These are phyloP conservation scores for Trichoderma guizhouense DNA, from an alignment of 2,329 filamentous ascomycete species.

Conservation along the genomic window DNA sequence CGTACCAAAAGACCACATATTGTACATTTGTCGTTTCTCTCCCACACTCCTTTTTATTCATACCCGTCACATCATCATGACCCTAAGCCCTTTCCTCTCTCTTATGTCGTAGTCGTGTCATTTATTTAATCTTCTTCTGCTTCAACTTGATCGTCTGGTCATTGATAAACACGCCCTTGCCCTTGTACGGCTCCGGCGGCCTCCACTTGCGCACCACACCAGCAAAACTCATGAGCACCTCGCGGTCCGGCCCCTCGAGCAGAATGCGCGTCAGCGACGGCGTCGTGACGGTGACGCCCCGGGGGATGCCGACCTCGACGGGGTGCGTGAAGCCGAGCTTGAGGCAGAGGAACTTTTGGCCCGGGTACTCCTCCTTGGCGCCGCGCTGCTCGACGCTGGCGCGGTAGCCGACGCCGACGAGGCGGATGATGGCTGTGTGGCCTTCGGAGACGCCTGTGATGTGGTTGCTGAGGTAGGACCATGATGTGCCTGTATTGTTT, in stretches of 20 bases:
- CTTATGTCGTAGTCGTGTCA: neutral
- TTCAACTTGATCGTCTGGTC: slow-evolving; percentile 97
- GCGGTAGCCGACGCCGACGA: slow-evolving; percentile 94
- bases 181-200: slow-evolving; percentile 95
- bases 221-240: slow-evolving; percentile 86
- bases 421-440: slow-evolving; percentile 85
- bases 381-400: slow-evolving; percentile 78
- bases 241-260: slow-evolving; percentile 81
- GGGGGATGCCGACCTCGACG: slow-evolving; percentile 81
- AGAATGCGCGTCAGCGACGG: slow-evolving; percentile 89
- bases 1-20: slow-evolving; percentile 1
- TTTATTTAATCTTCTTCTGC: slow-evolving; percentile 92
- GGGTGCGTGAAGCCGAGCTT: slow-evolving; percentile 98
- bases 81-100: neutral
- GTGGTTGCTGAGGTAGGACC: slow-evolving; percentile 85
- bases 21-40: neutral
- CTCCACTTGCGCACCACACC: slow-evolving; percentile 86
- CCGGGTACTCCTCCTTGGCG: slow-evolving; percentile 70
- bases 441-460: slow-evolving; percentile 94
- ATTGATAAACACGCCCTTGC: slow-evolving; percentile 98
- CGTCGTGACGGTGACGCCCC: slow-evolving; percentile 79
- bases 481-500: slow-evolving; percentile 67
- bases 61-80: neutral
- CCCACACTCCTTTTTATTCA: neutral
- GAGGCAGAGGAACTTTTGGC: slow-evolving; percentile 84